Percentiles rank a stretch among this genome's conserved stretches.
phyloP scores from a whole-genome alignment of 2,329 filamentous ascomycete species.

The Gremmenia infestans region DNA sequence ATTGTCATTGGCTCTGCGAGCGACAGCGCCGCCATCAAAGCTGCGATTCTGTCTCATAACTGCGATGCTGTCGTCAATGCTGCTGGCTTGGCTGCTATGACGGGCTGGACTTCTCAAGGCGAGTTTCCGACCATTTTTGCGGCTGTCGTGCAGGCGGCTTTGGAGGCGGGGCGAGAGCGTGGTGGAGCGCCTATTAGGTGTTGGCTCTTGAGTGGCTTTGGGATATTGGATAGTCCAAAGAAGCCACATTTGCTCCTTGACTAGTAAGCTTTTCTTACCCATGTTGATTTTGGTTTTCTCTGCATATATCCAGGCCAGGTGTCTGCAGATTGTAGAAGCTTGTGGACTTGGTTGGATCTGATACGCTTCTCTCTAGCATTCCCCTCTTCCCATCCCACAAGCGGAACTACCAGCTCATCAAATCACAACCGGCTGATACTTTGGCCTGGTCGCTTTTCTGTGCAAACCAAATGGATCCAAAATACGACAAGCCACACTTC shows the following conservation, averaged over 20 bases:
- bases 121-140: slow-evolving; percentile 21
- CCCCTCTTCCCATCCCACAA: slow-evolving; percentile 22
- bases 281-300: not conserved
- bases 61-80: slow-evolving; percentile 28
- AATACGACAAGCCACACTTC: slow-evolving; percentile 13
- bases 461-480: slow-evolving; percentile 17
- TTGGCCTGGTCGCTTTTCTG: slow-evolving; percentile 26
- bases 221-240: slow-evolving; percentile 20
- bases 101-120: slow-evolving; percentile 7
- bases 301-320: not conserved
- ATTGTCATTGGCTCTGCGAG: slow-evolving; percentile 10
- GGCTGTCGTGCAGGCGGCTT: slow-evolving; percentile 18
- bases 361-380: slow-evolving; percentile 10
- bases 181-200: slow-evolving; percentile 17
- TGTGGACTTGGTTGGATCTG: not conserved
- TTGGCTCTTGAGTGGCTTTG: slow-evolving; percentile 25
- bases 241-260: slow-evolving; percentile 18
- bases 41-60: slow-evolving; percentile 17
- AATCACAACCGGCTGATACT: slow-evolving; percentile 10
- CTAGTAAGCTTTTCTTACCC: slow-evolving; percentile 1
- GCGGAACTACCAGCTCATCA: slow-evolving; percentile 20
- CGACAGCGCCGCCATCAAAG: slow-evolving; percentile 20
- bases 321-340: not conserved
- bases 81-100: slow-evolving; percentile 21
- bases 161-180: slow-evolving; percentile 20